A percentile compares a stretch with the other conserved stretches of the same genome.
Evolutionary conservation across 1,284 basidiomycete species (phyloP).

Genomic region (Termitomyces sp.): DNA sequence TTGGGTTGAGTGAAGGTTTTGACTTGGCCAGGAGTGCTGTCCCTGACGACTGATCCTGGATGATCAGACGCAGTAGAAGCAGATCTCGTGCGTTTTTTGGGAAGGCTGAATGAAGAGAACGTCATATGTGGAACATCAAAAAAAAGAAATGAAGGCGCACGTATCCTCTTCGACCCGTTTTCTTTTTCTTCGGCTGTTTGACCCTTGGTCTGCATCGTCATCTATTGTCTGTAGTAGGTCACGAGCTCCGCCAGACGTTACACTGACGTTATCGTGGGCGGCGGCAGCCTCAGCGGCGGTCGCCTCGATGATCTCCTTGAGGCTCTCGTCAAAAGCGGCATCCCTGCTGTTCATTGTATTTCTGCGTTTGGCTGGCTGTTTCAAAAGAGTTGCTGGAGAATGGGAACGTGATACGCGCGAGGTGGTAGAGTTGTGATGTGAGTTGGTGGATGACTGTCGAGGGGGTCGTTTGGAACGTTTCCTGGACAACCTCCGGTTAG

Average conservation of each 20-base stretch:
- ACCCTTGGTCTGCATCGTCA: conserved; percentile 38
- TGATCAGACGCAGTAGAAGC: conserved; percentile 62
- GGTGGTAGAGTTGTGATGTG: conserved; percentile 39
- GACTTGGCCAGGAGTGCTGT: conserved; percentile 37
- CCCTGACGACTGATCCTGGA: conserved; percentile 34
- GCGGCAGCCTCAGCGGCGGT: conserved; percentile 66
- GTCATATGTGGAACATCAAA: conserved; percentile 5
- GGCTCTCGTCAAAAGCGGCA: conserved; percentile 87
- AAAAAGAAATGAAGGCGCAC: conserved; percentile 30
- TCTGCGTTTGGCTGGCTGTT: conserved; percentile 74
- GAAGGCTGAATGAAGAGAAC: conserved; percentile 31
- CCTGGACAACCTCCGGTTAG: conserved; percentile 31
- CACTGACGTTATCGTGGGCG: conserved; percentile 32
- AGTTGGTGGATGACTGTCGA: conserved; percentile 60
- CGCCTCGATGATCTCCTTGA: conserved; percentile 66
- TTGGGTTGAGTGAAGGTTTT: conserved; percentile 21
- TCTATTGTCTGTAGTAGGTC: conserved; percentile 34
- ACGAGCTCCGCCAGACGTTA: conserved; percentile 26
- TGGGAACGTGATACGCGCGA: conserved; percentile 70
- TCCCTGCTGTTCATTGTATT: conserved; percentile 98
- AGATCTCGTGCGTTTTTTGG: conserved; percentile 67
- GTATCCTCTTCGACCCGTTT: conserved; percentile 67
- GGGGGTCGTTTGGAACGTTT: conserved; percentile 50
- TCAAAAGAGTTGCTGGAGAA: conserved; percentile 55
- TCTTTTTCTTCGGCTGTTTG: conserved; percentile 59